Conservation (phyloP, 106 monocot species). For the Dendrobium chrysotoxum region DNA sequence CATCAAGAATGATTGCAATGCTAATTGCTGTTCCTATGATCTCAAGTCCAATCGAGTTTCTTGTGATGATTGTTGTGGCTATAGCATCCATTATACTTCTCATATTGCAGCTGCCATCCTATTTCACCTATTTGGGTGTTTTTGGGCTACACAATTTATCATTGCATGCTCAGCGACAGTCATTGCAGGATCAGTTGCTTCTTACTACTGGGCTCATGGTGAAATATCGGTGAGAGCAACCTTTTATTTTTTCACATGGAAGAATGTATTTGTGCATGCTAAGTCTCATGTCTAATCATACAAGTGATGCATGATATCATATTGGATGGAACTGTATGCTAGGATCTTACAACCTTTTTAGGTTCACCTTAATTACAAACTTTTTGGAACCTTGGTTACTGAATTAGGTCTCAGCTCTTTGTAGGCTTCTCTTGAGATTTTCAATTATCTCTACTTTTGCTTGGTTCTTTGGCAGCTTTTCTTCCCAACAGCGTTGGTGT, state of each 20-base stretch:
- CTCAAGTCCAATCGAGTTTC: conserved; percentile 76
- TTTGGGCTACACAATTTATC: conserved; percentile 96
- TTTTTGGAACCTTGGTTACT: background rate
- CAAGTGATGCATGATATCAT: background rate
- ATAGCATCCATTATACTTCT: conserved; percentile 78
- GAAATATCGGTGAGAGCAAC: conserved; percentile 72
- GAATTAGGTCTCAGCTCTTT: background rate
- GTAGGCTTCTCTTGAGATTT: background rate
- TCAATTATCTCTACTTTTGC: background rate
- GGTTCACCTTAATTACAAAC: background rate
- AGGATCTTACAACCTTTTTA: background rate
- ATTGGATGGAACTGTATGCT: background rate
- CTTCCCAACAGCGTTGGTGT: too few relatives aligned
- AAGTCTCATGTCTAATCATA: background rate
- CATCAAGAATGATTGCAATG: conserved; percentile 68
- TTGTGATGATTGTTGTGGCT: conserved; percentile 95
- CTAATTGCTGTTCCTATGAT: conserved; percentile 88
- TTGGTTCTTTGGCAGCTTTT: background rate
- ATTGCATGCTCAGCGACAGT: conserved; percentile 81
- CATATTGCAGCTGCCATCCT: conserved; percentile 85
- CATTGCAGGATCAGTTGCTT: conserved; percentile 96
- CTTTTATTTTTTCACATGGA: background rate
- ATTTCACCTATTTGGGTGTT: conserved; percentile 94
- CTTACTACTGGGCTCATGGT: conserved; percentile 93
- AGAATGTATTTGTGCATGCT: background rate